Base-by-base conservation (phyloP, 1,284 basidiomycete species). In the Anthracocystis walkeri region DNA sequence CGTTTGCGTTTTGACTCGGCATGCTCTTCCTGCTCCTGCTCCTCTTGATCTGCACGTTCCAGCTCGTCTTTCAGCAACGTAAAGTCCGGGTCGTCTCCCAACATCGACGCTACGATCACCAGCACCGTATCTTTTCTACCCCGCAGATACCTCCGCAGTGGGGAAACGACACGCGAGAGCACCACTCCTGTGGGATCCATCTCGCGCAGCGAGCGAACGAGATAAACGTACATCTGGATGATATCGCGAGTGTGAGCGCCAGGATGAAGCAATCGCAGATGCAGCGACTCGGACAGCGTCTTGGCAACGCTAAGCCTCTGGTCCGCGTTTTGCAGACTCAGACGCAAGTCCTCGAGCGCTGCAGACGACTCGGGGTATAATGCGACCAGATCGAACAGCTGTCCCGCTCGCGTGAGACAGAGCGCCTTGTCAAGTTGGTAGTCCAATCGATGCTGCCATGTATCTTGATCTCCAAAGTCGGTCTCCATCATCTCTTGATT, bases 381-480 rank as follows among this genome's bases (percentile, higher is more conserved):
- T 51, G 96, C 91, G 64, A 99, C 95, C 63, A 99, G 96, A 75
- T 97, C 94, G 81, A 97, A 98, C 20, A 99, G 91, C 86, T 98
- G 82, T 14, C 54, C 60, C 0, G 80, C 65, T 4, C 82, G 78
- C 3, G 58, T 58, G 25, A 63, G 46, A 35, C 78, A 77, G 7
- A 83, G 75, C 16, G 67, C 63, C 33, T 69, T 62, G 50, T 75
- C 67, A 2, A 83, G 75, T 31, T 77, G 53, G 38, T 72, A 75
- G 52, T 81, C 79, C 14, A 81, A 65, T 2, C 69, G 63, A 10
- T 54, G 44, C 31, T 65, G 58, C 74, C 74, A 76, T 2, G 41
- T 44, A 2, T 45, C 53, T 7, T 57, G 29, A 7, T 58, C 73
- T n/a, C 48, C 20, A 16, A 7, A 18, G 2, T 48, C 45, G 7